A percentile compares a stretch with the other conserved stretches of the same genome.
These are phyloP conservation scores for Aspergillaceae sp. DNA, from an alignment of 2,329 filamentous ascomycete genomes.

Conservation along the genomic window DNA sequence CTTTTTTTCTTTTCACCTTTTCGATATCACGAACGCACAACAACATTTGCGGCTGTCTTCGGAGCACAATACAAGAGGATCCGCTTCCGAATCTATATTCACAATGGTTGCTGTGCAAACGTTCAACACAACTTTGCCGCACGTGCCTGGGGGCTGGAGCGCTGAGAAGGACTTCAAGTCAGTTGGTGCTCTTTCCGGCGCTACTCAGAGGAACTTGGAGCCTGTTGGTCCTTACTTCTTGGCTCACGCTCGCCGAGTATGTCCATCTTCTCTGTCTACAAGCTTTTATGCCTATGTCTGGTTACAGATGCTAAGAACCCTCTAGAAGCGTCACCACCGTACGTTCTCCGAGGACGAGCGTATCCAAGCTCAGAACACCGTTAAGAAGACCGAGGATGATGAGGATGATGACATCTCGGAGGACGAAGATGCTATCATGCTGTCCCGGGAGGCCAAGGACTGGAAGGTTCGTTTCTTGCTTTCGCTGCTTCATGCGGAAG, in stretches of 20 bases:
- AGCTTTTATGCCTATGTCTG: background rate
- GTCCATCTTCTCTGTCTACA: slow-evolving; percentile 12
- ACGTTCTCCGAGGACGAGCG: slow-evolving; percentile 98
- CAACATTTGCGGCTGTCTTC: slow-evolving; percentile 1
- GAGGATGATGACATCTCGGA: slow-evolving; percentile 89
- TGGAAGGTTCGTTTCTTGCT: slow-evolving; percentile 67
- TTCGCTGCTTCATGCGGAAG: background rate
- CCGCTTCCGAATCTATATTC: slow-evolving; percentile 6
- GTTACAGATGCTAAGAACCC: slow-evolving; percentile 8
- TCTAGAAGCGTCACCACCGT: slow-evolving; percentile 73
- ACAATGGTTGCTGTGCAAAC: slow-evolving; percentile 55
- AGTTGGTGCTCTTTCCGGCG: slow-evolving; percentile 64
- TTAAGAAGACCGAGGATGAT: slow-evolving; percentile 90
- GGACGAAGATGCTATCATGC: slow-evolving; percentile 83
- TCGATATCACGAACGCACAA: slow-evolving; percentile 8
- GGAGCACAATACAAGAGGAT: background rate
- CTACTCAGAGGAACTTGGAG: slow-evolving; percentile 82
- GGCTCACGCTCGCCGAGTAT: slow-evolving; percentile 84
- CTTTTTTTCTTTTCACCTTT: slow-evolving; percentile 5
- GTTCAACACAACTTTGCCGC: slow-evolving; percentile 49
- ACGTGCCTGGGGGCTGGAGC: slow-evolving; percentile 71
- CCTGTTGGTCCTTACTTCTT: slow-evolving; percentile 96
- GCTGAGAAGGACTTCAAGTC: slow-evolving; percentile 85
- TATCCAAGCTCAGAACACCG: slow-evolving; percentile 88
- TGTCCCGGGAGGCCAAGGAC: slow-evolving; percentile 91